A percentile compares a stretch with the other conserved stretches of the same genome.
Conservation (phyloP, 139 green algal species). For the Micractinium sp. region DNA sequence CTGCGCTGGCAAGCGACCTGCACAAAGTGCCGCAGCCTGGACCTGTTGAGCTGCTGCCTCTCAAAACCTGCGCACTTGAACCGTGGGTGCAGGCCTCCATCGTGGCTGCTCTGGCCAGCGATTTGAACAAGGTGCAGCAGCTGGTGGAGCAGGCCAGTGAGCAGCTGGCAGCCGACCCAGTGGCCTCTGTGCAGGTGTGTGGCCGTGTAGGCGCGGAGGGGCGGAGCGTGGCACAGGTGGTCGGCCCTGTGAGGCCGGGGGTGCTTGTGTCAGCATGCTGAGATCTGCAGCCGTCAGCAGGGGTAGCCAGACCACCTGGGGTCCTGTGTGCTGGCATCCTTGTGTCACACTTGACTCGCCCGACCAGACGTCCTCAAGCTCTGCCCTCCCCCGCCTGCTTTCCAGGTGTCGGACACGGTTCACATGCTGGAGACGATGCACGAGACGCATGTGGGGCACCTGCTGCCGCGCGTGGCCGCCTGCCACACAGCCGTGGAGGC, state of each 20-base stretch:
- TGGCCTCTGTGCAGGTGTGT: slow-evolving; percentile 16
- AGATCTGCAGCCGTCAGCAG: too few species aligned
- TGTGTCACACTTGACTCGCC: too few species aligned
- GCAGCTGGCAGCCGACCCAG: slow-evolving; percentile 48
- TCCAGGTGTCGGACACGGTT: slow-evolving; percentile 65
- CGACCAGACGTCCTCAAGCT: neutral
- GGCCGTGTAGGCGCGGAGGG: neutral
- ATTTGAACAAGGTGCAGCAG: slow-evolving; percentile 63
- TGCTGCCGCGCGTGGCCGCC: slow-evolving; percentile 66
- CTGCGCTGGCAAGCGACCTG: too few species aligned
- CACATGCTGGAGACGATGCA: slow-evolving; percentile 85
- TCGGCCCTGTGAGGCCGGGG: neutral
- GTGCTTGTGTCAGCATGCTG: neutral
- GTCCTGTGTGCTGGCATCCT: too few species aligned
- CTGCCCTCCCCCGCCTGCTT: neutral
- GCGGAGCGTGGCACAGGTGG: too few species aligned
- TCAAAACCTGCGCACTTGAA: neutral
- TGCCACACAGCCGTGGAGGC: slow-evolving; percentile 48
- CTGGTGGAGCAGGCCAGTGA: slow-evolving; percentile 74
- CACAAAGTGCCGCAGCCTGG: too few species aligned
- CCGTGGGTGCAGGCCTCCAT: slow-evolving; percentile 14
- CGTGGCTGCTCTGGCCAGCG: slow-evolving; percentile 59
- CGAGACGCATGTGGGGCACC: slow-evolving; percentile 64
- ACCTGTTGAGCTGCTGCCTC: neutral
- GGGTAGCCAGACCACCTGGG: too few species aligned